These are phyloP conservation scores for Aspergillus costaricaensis DNA, from an alignment of 2,329 filamentous ascomycete genomes.

Conservation along the genomic window DNA sequence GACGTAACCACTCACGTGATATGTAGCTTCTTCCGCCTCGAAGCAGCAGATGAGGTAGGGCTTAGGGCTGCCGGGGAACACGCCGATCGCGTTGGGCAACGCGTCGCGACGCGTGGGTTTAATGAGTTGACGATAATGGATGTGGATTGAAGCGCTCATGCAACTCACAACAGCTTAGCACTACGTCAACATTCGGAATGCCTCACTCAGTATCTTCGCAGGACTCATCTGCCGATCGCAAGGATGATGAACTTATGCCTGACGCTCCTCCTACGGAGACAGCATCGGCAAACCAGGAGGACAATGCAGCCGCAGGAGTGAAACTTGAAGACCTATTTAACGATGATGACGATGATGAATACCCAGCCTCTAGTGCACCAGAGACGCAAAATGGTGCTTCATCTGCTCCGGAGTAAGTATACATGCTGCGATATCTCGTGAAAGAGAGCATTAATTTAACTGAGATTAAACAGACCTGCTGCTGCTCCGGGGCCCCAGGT, in stretches of 20 bases:
- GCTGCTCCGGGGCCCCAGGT: conserved; percentile 52
- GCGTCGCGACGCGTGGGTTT: conserved; percentile 25
- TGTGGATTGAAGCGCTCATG: conserved; percentile 9
- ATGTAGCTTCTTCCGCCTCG: too few species aligned
- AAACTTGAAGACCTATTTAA: conserved; percentile 62
- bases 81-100: conserved; percentile 27
- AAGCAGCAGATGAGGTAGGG: conserved; percentile 15
- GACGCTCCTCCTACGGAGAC: conserved; percentile 37
- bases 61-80: conserved; percentile 23
- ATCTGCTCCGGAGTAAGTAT: conserved; percentile 45
- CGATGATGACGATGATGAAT: conserved; percentile 59
- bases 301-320: conserved; percentile 29
- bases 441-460: conserved; percentile 22
- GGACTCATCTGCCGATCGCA: conserved; percentile 44
- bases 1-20: background rate
- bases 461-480: conserved; percentile 28
- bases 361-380: conserved; percentile 55
- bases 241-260: conserved; percentile 45
- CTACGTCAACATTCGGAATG: conserved; percentile 27
- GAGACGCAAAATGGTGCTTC: conserved; percentile 43
- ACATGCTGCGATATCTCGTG: background rate
- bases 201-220: conserved; percentile 39
- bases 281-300: conserved; percentile 10
- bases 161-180: background rate
- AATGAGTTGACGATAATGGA: conserved; percentile 9